Base-by-base conservation (phyloP, 148 eudicot genomes). In the Euryodendron excelsum region DNA sequence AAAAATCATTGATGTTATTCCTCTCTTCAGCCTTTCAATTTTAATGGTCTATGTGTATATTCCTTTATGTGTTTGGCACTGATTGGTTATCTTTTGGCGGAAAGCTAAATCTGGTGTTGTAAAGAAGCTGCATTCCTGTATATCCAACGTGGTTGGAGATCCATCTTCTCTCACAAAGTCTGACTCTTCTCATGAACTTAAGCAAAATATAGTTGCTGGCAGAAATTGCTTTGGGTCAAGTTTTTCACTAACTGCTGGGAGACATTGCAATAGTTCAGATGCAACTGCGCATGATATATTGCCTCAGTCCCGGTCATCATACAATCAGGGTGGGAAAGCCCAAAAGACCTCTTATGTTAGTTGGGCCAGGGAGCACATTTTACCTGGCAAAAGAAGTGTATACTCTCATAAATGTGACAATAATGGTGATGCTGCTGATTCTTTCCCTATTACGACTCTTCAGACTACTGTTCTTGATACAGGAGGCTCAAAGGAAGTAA, bases 171-270 rank as follows among this genome's bases (percentile, higher is more conserved):
- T 64, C 0, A 52, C 73, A 48, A 83, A 34, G 28, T 63, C 58
- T 28, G 63, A 66, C 39, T 76, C 76, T 56, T 50, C 55, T 66
- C 50, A 69, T 78, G 84, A 52, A 61, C 28, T 48, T 41, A 82
- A 72, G 17, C n/a, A 10, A 74, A 74, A 70, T 14, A 13, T 75
- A 77, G 65, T 33, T 52, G 18, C 10, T 33, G 25, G 23, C 31
- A 72, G 31, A 33, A 45, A 31, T 52, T 2, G 18, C 1, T 28
- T 48, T 6, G 55, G 15, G 23, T 69, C 10, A 44, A 31, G 50
- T 64, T 11, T 75, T 8, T 25, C 28, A 33, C 45, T 34, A 47
- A 62, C 62, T 39, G 47, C 72, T 11, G 62, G 52, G 72, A 68
- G 44, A 37, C 74, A 67, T 52, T 53, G 31, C 39, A 68, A 66